A percentile compares a stretch with the other conserved stretches of the same genome.
These are phyloP conservation scores for Chlamydomonas eustigma DNA, from an alignment of 139 green algal species.

Conservation along the genomic window DNA sequence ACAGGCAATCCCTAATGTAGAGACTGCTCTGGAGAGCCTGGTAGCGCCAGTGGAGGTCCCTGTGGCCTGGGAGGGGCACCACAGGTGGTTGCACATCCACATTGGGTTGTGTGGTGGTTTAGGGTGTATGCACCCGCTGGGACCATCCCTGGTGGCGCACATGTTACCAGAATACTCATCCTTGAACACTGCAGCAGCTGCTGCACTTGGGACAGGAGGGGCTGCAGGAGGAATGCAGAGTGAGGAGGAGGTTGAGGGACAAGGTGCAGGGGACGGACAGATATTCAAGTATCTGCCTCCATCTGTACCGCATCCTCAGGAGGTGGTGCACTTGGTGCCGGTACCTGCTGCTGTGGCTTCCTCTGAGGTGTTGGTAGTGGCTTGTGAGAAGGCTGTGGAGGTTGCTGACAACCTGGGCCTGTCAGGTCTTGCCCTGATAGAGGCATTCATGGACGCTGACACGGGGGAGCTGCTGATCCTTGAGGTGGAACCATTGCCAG, in stretches of 20 bases:
- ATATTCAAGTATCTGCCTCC: no score
- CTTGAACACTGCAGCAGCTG: not conserved
- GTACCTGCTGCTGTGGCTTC: not conserved
- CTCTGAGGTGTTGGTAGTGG: not conserved
- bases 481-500: not conserved
- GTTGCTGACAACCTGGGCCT: slow-evolving; percentile 3
- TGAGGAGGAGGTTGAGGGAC: no score
- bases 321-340: not conserved
- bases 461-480: slow-evolving; percentile 10
- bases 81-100: not conserved
- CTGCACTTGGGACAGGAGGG: no score
- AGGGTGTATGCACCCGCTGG: not conserved
- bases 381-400: not conserved
- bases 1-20: not conserved
- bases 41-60: not conserved
- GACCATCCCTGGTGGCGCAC: not conserved
- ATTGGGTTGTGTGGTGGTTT: not conserved
- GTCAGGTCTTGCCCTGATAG: not conserved
- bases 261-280: no score
- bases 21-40: not conserved
- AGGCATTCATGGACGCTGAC: slow-evolving; percentile 15
- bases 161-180: not conserved
- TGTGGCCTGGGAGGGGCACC: not conserved
- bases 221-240: no score
- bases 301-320: not conserved